Evolutionary conservation across 345 rosid species (phyloP).

Genomic region (Aquilaria malaccensis): DNA sequence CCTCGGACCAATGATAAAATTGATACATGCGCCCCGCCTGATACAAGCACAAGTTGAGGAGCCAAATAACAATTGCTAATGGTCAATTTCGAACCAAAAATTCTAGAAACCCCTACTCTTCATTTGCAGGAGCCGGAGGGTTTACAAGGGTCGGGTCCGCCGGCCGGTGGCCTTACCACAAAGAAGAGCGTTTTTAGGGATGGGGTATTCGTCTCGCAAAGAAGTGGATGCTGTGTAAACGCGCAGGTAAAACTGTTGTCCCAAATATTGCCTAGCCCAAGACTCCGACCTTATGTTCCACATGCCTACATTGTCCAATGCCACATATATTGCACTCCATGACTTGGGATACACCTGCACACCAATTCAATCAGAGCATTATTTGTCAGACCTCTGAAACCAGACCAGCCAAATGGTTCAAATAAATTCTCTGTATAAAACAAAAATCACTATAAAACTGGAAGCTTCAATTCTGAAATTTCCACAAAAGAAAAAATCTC

Average conservation of each 20-base stretch:
- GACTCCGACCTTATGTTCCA: constrained; percentile 84
- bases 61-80: constrained; percentile 6
- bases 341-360: constrained; percentile 65
- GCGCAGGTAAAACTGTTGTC: constrained; percentile 72
- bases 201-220: constrained; percentile 60
- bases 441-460: no score
- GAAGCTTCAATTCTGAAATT: no score
- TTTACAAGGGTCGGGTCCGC: no score
- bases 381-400: not conserved
- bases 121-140: constrained; percentile 8
- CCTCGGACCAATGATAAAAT: not conserved
- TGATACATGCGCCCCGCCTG: not conserved
- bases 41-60: not conserved
- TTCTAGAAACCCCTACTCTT: constrained; percentile 17
- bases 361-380: not conserved
- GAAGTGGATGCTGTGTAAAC: constrained; percentile 61
- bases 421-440: no score
- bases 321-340: constrained; percentile 74
- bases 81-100: constrained; percentile 14
- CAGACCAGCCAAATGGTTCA: no score
- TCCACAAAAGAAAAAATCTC: not conserved
- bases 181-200: constrained; percentile 73
- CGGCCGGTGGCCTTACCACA: constrained; percentile 73
- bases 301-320: constrained; percentile 90
- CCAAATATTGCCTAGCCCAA: constrained; percentile 80